phyloP scores from a whole-genome alignment of 1,139 yeast genomes.

The Kurtzmaniella quercitrusa region DNA sequence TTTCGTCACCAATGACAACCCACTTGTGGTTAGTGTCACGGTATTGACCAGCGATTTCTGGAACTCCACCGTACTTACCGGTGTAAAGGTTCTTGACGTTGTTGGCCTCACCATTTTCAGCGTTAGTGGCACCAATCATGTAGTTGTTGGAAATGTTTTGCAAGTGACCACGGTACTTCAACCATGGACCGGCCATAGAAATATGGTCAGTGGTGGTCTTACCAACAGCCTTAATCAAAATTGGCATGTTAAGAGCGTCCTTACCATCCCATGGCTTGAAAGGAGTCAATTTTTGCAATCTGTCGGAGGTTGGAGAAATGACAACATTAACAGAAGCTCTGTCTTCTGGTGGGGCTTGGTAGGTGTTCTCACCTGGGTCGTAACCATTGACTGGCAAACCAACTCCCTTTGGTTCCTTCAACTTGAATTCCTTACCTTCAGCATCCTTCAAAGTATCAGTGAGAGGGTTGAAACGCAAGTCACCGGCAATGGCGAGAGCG shows the following conservation, averaged over 20 bases:
- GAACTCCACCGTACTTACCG: constrained; percentile 92
- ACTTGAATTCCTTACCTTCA: constrained; percentile 93
- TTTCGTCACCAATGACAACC: constrained; percentile 99
- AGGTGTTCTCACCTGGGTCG: constrained; percentile 93
- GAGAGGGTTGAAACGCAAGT: constrained; percentile 95
- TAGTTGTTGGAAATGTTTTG: constrained; percentile 98
- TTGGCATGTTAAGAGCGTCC: constrained; percentile 85
- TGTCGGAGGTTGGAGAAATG: constrained; percentile 76
- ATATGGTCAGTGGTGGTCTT: constrained; percentile 99
- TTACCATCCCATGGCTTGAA: constrained; percentile 86
- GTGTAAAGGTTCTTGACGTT: constrained; percentile 84
- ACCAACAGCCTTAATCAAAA: constrained; percentile 93
- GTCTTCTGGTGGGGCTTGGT: constrained; percentile 96
- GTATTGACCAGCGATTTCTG: constrained; percentile 93
- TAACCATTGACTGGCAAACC: constrained; percentile 93
- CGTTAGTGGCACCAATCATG: constrained; percentile 99
- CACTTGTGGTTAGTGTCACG: constrained; percentile 88
- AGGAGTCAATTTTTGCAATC: constrained; percentile 49
- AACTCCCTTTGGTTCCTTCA: constrained; percentile 84
- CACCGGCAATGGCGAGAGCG: constrained; percentile 96
- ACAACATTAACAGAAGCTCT: constrained; percentile 71
- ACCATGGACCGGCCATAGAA: constrained; percentile 99
- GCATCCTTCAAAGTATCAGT: constrained; percentile 92
- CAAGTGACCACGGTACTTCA: constrained; percentile 99
- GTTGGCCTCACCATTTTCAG: constrained; percentile 96